Evolutionary conservation across 2,329 filamentous ascomycete genomes (phyloP), one percentile per base, ranked within the genome.

Genomic region (Fusarium irregulare): DNA sequence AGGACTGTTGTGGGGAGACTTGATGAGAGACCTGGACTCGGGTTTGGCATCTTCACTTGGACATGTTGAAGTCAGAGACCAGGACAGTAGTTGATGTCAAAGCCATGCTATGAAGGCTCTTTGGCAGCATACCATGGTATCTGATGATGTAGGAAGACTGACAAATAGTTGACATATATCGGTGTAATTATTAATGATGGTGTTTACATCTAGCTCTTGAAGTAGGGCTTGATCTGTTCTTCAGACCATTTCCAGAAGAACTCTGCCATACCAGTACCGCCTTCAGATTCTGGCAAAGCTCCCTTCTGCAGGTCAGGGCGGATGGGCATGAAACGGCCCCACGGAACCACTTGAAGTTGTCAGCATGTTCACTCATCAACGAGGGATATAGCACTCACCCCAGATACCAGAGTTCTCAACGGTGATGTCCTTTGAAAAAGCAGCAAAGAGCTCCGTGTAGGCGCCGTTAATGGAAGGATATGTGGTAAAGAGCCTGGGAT

Each of bases 391-490:
- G 10, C 23, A 50, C 70, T 48, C 67, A 76, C 76, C 67, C 76
- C 78, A 81, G 7, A 62, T 63, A 10, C 80, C 79, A 3, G 75
- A 75, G 23, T 80, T 78, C 34, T 81, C 80, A 3, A 77, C 47
- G 2, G 79, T 83, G 12, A 86, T 76, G 0, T 84, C 80, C 0
- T 79, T 77, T 0, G 83, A 81, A 47, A 84, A 75, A 0, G 79
- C 83, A 8, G 83, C 82, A 63, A 80, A 87, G 3, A 87, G 74
- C 71, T 84, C 80, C 0, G 84, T 85, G 64, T 84, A 86, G 0
- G 83, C 84, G 4, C 84, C 84, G 40, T 80, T 70, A n/a, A 79
- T 68, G 5, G 75, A 50, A 12, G 73, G 55, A 41, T 75, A 75
- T 11, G 68, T 73, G 1, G 71, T 66, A 6, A 71, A 21, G 8